Base-by-base conservation (phyloP, 2,329 filamentous ascomycete species). In the Paecilomyces dactylethromorphus region DNA sequence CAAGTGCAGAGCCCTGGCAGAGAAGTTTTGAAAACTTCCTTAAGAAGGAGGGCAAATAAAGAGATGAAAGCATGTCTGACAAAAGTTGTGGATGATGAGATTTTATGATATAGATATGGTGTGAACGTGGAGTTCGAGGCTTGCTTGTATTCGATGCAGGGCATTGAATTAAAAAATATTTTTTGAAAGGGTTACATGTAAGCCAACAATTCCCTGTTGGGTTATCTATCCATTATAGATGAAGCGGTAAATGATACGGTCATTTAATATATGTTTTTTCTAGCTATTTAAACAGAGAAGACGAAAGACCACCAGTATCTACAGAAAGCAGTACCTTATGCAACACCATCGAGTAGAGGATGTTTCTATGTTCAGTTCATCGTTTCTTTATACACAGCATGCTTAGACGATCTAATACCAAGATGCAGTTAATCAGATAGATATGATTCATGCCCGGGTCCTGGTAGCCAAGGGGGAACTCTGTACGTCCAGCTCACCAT, bases 1-100 rank as follows among this genome's bases (percentile, higher is more conserved):
- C 59, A 53, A 63, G 68, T 66, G 63, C 60, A 18, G 62, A 61
- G 31, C 62, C 68, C 7, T 77, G 75, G 75, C 67, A 65, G 59
- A 60, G 63, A 56, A 76, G 70, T 58, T 70, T 77, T 57, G 69
- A 69, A 54, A 66, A 63, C 12, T 73, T 67, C 54, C 54, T 74
- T 35, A 55, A 59, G 53, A 18, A 45, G n/a, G 32, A 56, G 13
- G 12, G 21, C n/a, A 24, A 15, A 35, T 32, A 22, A 11, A 32
- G 52, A n/a, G 18, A 32, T n/a, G 50, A 29, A 45, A 8, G 15
- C 5, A 45, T 21, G 18, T 45, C 6, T 7, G 18, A 7, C 39
- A 18, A 18, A 29, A n/a, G 4, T 45, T 15, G 5, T 33, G 53
- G 32, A 8, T 12, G 50, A 52, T 18, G 50, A 8, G 10, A 22